These are phyloP conservation scores for Triticum monococcum DNA, from an alignment of 176 grass and related monocot species.

Conservation along the genomic window DNA sequence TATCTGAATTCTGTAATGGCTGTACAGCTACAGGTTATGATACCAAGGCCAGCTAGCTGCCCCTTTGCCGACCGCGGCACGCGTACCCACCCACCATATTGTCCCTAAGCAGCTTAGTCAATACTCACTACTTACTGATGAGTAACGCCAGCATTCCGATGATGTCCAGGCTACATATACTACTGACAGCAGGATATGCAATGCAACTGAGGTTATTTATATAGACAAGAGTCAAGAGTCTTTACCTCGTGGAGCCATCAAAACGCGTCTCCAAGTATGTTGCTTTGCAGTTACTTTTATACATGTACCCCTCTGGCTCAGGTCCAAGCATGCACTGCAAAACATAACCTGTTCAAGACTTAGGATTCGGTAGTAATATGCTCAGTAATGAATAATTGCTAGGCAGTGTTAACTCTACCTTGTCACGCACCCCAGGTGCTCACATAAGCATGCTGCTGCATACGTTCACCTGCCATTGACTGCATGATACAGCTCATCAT, in stretches of 20 bases:
- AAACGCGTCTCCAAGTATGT: not conserved
- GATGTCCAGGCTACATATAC: not conserved
- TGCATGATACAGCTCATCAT: no score
- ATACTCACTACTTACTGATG: not conserved
- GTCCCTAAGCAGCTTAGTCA: not conserved
- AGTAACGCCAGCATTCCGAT: not conserved
- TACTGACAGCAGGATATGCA: not conserved
- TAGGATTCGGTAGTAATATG: not conserved
- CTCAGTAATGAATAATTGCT: not conserved
- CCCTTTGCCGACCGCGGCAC: constrained; percentile 32
- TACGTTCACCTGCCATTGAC: no score
- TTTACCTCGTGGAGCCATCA: not conserved
- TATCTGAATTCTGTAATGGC: constrained; percentile 5
- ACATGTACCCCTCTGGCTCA: not conserved
- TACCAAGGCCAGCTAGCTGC: not conserved
- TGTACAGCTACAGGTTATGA: constrained; percentile 26
- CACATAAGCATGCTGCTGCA: no score
- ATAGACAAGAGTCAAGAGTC: not conserved
- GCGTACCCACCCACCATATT: constrained; percentile 20
- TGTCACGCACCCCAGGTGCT: not conserved
- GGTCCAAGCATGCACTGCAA: not conserved
- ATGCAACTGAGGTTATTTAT: not conserved
- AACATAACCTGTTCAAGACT: not conserved
- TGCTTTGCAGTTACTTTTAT: not conserved
- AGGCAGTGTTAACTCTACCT: not conserved